Conservation (phyloP, 75 land plant species). For the Cupressus sempervirens region DNA sequence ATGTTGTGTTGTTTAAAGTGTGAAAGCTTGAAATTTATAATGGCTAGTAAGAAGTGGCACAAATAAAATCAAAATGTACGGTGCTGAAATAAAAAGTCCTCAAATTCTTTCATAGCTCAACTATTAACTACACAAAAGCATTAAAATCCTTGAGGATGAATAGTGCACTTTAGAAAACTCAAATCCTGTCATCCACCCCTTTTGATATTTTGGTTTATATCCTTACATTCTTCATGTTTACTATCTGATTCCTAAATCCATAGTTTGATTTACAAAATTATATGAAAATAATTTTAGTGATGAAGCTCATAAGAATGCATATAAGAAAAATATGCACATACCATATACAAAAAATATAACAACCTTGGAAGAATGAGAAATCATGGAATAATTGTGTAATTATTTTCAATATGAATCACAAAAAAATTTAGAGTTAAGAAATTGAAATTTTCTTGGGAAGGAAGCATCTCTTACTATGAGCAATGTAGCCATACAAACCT, state of each 20-base stretch:
- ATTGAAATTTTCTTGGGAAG: neutral
- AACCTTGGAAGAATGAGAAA: neutral
- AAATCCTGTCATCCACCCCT: neutral
- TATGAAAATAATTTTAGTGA: neutral
- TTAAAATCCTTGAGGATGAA: neutral
- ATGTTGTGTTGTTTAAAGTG: neutral
- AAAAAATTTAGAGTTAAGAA: neutral
- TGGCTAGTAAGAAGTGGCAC: too few relatives aligned
- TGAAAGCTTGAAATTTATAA: neutral
- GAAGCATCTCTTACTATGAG: slow-evolving; percentile 54
- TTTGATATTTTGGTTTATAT: neutral
- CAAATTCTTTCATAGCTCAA: slow-evolving; percentile 1
- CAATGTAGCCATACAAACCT: slow-evolving; percentile 89
- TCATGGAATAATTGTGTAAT: neutral
- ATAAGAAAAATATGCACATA: neutral
- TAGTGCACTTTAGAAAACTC: neutral
- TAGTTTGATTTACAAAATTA: neutral
- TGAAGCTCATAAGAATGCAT: neutral
- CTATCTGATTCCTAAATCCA: neutral
- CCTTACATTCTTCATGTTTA: neutral
- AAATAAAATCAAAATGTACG: too few relatives aligned
- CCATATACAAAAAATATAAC: neutral
- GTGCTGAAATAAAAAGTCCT: neutral
- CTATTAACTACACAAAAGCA: neutral
- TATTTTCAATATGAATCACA: neutral